Percentiles rank a stretch among this genome's conserved stretches.
phyloP scores from a whole-genome alignment of 176 grass and related monocot genomes.

The Carex pumila region DNA sequence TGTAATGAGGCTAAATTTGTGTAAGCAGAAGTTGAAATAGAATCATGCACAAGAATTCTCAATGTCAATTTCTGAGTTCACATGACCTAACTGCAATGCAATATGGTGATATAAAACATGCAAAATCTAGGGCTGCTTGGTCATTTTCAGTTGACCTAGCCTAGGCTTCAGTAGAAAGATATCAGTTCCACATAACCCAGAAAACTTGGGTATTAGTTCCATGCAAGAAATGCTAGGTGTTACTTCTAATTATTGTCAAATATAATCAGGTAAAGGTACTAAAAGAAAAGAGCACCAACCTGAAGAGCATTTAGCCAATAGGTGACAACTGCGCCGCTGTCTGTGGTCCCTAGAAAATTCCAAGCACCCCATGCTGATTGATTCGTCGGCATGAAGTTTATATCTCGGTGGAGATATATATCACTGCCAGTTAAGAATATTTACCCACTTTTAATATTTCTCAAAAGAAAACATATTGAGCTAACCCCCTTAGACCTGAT shows the following conservation, averaged over 20 bases:
- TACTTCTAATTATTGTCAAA: neutral
- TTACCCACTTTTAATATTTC: neutral
- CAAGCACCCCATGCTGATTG: conserved; percentile 81
- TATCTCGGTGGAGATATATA: conserved; percentile 75
- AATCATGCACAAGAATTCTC: neutral
- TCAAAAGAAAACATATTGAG: neutral
- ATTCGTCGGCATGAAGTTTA: conserved; percentile 70
- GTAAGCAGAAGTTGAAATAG: neutral
- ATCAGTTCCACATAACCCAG: neutral
- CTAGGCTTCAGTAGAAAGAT: neutral
- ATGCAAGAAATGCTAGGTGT: neutral
- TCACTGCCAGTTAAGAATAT: conserved; percentile 39
- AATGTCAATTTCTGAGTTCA: neutral
- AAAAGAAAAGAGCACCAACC: conserved; percentile 22
- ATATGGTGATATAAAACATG: neutral
- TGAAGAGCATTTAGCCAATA: conserved; percentile 92
- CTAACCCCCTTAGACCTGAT: neutral
- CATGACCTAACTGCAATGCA: neutral
- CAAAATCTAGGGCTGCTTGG: neutral
- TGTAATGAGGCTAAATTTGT: neutral
- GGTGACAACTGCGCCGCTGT: conserved; percentile 57
- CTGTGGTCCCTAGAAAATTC: conserved; percentile 75
- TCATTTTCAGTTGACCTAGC: neutral
- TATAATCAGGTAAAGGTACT: neutral
- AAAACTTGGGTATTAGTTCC: neutral